Base-by-base conservation (phyloP, 345 rosid species). In the Syzygium aqueum region DNA sequence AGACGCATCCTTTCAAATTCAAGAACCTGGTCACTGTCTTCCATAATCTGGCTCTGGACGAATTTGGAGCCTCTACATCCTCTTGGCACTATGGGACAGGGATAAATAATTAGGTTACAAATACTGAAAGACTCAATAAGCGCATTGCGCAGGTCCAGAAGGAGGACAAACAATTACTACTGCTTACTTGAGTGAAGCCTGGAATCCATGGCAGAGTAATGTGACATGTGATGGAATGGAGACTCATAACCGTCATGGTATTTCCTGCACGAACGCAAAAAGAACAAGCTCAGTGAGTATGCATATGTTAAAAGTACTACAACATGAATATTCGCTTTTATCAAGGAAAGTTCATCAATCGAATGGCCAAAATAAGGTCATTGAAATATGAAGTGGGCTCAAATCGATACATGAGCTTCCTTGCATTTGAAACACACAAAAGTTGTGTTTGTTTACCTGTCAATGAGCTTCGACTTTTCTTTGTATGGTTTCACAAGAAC, bases 401-500 rank as follows among this genome's bases (percentile, higher is more conserved):
- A 54, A 54, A 43, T 33, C 49, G 12, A 56, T 83, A 51, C 16
- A 19, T 30, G 28, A 21, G 56, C 63, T n/a, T 73, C 80, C 25
- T 10, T 19, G 82, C 19, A 43, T 43, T 37, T 1, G 27, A 73
- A 73, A 33, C 82, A 73, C 82, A 73, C 49, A 33, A 17, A 37
- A 73, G 14, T 73, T 11, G 49, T 73, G 49, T 73, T 40, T 51
- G 53, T 84, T 89, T 86, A 95, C 97, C 95, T 94, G 87, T 94
- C 94, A 67, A 89, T 40, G 17, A 94, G 92, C 91, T 92, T 95
- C 5, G 95, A 89, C 87, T 92, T 94, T 89, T 95, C 97, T 89
- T 94, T 87, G 91, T 95, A 95, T 59, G 96, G 97, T 86, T 95
- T 95, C 28, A 94, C 97, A 33, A 95, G 93, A 87, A 95, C 95